Percentiles rank a stretch among this genome's conserved stretches.
phyloP scores from a whole-genome alignment of 805 yeast species.

The Candida pseudofarinosa region DNA sequence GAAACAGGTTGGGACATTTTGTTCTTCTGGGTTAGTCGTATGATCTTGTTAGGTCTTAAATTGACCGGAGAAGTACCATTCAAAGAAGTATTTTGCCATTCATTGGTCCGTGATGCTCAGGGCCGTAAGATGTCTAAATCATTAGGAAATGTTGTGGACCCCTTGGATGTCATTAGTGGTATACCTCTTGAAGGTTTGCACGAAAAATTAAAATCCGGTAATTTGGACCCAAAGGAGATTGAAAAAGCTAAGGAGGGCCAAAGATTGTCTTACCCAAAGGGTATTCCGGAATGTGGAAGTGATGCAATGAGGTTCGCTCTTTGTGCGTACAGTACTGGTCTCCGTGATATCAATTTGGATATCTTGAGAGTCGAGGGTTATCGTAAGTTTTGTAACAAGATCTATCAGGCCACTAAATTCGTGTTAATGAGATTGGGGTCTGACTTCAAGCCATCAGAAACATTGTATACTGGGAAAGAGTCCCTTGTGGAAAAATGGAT shows the following conservation, averaged over 20 bases:
- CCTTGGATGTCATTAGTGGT: conserved; percentile 90
- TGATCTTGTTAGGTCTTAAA: conserved; percentile 88
- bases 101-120: conserved; percentile 97
- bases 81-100: conserved; percentile 96
- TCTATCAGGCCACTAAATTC: conserved; percentile 97
- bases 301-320: conserved; percentile 97
- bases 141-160: conserved; percentile 94
- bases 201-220: conserved; percentile 72
- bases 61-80: conserved; percentile 90
- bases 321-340: conserved; percentile 98
- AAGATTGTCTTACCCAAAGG: conserved; percentile 84
- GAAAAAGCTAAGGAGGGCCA: conserved; percentile 87
- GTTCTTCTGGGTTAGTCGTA: conserved; percentile 98
- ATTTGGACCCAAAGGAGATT: conserved; percentile 84
- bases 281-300: conserved; percentile 99
- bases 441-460: conserved; percentile 78
- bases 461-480: conserved; percentile 67
- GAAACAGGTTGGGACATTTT: conserved; percentile 99
- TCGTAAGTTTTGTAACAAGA: conserved; percentile 99
- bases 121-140: conserved; percentile 99
- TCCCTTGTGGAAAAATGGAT: conserved; percentile 97
- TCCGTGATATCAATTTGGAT: conserved; percentile 95
- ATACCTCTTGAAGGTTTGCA: conserved; percentile 75
- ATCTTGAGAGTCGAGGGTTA: conserved; percentile 97
- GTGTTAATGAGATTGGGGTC: conserved; percentile 90